Conservation (phyloP, 495 filamentous ascomycete species). For the Hyphodiscus hymeniophilus region DNA sequence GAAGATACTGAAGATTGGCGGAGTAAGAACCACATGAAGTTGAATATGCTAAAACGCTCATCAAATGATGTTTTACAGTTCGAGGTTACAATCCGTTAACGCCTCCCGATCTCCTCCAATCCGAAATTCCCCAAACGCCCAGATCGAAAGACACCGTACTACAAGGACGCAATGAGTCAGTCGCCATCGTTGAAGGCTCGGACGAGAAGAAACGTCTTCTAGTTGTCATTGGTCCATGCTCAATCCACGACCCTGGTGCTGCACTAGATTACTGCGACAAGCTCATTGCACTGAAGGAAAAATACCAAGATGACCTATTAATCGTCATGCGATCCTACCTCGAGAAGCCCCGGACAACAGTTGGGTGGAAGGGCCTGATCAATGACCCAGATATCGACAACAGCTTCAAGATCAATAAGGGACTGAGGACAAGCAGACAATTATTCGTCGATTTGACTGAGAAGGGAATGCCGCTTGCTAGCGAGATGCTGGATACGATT, state of each 20-base stretch:
- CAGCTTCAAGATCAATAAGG: slow-evolving; percentile 98
- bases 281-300: slow-evolving; percentile 73
- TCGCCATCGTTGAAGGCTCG: slow-evolving; percentile 67
- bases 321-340: slow-evolving; percentile 98
- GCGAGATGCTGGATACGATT: slow-evolving; percentile 98
- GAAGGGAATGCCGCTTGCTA: slow-evolving; percentile 96
- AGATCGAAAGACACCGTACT: slow-evolving; percentile 75
- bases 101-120: slow-evolving; percentile 88
- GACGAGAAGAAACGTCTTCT: slow-evolving; percentile 72
- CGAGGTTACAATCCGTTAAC: slow-evolving; percentile 89
- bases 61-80: slow-evolving; percentile 38
- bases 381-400: slow-evolving; percentile 99
- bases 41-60: slow-evolving; percentile 3
- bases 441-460: slow-evolving; percentile 91
- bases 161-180: slow-evolving; percentile 71
- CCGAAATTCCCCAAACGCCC: slow-evolving; percentile 78
- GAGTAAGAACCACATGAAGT: slow-evolving; percentile 44
- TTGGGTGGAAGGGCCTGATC: slow-evolving; percentile 98
- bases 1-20: slow-evolving; percentile 80
- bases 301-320: slow-evolving; percentile 80
- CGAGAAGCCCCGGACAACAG: slow-evolving; percentile 96
- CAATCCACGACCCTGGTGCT: slow-evolving; percentile 89
- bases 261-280: slow-evolving; percentile 91
- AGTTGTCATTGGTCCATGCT: slow-evolving; percentile 93
- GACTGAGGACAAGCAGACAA: slow-evolving; percentile 76